Percentiles rank a stretch among this genome's conserved stretches.
phyloP scores from a whole-genome alignment of 208 protist species.

The Phytomonas francai region DNA sequence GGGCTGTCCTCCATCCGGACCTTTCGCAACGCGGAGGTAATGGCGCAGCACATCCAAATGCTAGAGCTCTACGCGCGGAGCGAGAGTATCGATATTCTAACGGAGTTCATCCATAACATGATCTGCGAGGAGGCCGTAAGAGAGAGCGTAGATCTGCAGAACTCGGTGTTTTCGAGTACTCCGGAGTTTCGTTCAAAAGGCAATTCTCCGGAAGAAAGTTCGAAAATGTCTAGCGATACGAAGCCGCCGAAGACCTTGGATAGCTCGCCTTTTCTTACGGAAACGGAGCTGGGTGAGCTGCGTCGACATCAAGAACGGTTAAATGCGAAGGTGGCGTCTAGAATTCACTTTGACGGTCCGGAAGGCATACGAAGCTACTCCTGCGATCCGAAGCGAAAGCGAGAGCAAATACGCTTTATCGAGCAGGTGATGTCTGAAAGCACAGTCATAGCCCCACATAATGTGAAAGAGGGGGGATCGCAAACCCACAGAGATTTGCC shows the following conservation, averaged over 20 bases:
- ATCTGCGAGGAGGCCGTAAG: slow-evolving; percentile 23
- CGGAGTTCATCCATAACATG: slow-evolving; percentile 44
- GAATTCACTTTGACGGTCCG: slow-evolving; percentile 51
- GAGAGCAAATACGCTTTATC: slow-evolving; percentile 77
- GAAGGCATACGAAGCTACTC: slow-evolving; percentile 65
- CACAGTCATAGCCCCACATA: background rate
- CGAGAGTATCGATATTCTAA: slow-evolving; percentile 49
- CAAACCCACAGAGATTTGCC: background rate
- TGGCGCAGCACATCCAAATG: slow-evolving; percentile 55
- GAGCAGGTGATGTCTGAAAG: slow-evolving; percentile 26
- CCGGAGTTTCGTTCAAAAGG: background rate
- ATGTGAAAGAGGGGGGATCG: background rate
- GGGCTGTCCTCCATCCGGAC: slow-evolving; percentile 59
- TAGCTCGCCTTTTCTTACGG: slow-evolving; percentile 11
- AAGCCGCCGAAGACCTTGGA: background rate
- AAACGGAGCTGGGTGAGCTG: slow-evolving; percentile 15
- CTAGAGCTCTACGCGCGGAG: slow-evolving; percentile 74
- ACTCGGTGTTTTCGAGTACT: background rate
- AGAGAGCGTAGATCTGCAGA: background rate
- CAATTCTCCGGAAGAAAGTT: background rate
- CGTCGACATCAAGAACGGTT: slow-evolving; percentile 17
- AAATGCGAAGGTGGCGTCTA: slow-evolving; percentile 41
- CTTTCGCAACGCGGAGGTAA: slow-evolving; percentile 30
- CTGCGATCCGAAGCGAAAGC: slow-evolving; percentile 43
- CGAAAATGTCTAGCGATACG: background rate